Percentiles rank a stretch among this genome's conserved stretches.
These are phyloP conservation scores for Gossypium sturtianum DNA, from an alignment of 345 rosid genomes.

Conservation along the genomic window DNA sequence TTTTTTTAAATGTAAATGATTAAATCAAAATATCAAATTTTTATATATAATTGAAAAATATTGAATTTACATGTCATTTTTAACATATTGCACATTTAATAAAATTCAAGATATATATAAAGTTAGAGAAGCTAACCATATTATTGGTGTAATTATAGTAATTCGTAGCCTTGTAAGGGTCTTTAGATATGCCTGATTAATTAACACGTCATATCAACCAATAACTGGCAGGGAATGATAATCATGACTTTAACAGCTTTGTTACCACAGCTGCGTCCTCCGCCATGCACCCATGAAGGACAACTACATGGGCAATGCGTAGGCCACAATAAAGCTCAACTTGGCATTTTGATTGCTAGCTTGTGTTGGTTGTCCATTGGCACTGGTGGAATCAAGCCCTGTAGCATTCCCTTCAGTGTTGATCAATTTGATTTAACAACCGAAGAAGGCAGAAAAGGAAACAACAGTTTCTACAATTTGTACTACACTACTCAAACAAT, in stretches of 20 bases:
- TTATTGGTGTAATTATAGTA: too few relatives aligned
- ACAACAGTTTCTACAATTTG: constrained; percentile 69
- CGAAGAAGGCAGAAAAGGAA: constrained; percentile 56
- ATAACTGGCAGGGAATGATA: constrained; percentile 55
- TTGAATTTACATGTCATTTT: too few relatives aligned
- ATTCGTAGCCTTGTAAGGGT: too few relatives aligned
- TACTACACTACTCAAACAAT: constrained; percentile 59
- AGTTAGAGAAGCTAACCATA: too few relatives aligned
- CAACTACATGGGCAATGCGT: constrained; percentile 25
- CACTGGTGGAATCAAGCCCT: constrained; percentile 69
- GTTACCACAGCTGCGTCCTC: constrained; percentile 60
- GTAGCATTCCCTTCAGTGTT: constrained; percentile 73
- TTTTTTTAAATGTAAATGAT: too few relatives aligned
- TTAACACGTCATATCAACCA: not conserved
- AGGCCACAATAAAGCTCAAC: constrained; percentile 27
- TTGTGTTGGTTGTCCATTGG: constrained; percentile 54
- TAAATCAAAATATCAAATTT: too few relatives aligned
- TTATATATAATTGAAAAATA: too few relatives aligned
- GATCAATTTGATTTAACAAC: constrained; percentile 74
- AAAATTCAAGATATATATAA: too few relatives aligned
- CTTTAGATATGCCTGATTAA: not conserved
- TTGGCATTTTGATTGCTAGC: constrained; percentile 39
- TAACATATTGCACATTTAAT: too few relatives aligned
- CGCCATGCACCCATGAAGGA: constrained; percentile 29
- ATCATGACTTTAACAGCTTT: constrained; percentile 58